phyloP scores from a whole-genome alignment of 108 stramenopile genomes.

The Cyclotella choctawhatcheeana region DNA sequence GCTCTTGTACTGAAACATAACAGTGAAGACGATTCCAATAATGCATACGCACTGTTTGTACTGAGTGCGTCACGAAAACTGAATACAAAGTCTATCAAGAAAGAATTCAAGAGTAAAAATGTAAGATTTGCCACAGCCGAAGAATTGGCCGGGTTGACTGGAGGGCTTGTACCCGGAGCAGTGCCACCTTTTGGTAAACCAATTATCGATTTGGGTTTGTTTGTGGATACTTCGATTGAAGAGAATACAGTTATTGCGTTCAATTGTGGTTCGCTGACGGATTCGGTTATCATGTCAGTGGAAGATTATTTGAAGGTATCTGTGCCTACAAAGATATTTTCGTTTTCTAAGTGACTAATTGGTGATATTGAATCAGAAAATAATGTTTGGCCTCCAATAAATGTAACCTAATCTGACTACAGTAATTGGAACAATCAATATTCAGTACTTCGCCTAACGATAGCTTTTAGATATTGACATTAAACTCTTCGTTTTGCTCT shows the following conservation, averaged over 20 bases:
- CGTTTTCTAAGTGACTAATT: slow-evolving; percentile 7
- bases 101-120: slow-evolving; percentile 29
- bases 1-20: slow-evolving; percentile 23
- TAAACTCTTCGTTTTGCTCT: no score
- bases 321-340: slow-evolving; percentile 13
- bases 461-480: no score
- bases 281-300: slow-evolving; percentile 20
- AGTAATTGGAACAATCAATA: no score
- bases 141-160: slow-evolving; percentile 20
- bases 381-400: background rate
- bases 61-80: slow-evolving; percentile 22
- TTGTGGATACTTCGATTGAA: slow-evolving; percentile 20
- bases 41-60: slow-evolving; percentile 18
- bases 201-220: slow-evolving; percentile 18
- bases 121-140: slow-evolving; percentile 21
- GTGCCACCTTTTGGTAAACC: slow-evolving; percentile 31
- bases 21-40: background rate
- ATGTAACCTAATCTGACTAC: background rate
- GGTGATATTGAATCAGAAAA: background rate
- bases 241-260: slow-evolving; percentile 18
- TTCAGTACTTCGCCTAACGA: no score
- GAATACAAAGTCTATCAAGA: slow-evolving; percentile 22
- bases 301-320: slow-evolving; percentile 15
- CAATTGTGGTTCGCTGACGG: slow-evolving; percentile 29
- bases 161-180: slow-evolving; percentile 14